Base-by-base conservation (phyloP, 805 yeast species). In the Candida succiphila region DNA sequence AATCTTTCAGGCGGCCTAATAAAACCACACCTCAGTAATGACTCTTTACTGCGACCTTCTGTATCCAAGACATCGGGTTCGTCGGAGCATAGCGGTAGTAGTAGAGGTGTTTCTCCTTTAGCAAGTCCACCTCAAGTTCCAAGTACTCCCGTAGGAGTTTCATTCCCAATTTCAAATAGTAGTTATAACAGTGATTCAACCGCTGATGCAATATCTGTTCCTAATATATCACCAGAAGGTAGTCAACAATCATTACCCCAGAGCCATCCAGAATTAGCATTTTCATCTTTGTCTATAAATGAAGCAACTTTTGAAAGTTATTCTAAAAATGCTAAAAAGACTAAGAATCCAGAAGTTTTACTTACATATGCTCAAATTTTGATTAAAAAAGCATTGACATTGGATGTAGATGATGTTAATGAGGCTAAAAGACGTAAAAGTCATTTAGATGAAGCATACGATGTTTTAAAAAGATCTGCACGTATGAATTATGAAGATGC, bases 401-500 rank as follows among this genome's bases (percentile, higher is more conserved):
- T 35, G 22, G 30, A 31, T 14, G 34, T 40, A 1, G 38, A 34
- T 22, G 45, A 37, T 5, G 29, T 48, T 25, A 43, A 41, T 25
- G 56, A 59, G 29, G 43, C 40, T 5, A 56, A 58, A 17, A 57
- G 69, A 49, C 71, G 68, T 43, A 60, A 60, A 27, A 72, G 74
- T 26, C 72, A 84, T 35, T 60, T 87, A 26, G 79, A 81, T 45
- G 96, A 92, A 51, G 89, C 96, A 0, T 63, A 71, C 16, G 63
- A 64, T 36, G 79, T 82, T 43, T 65, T 88, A 42, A 78, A 74
- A 44, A 74, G 73, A 44, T 66, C 88, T 29, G 64, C 87, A 15
- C 87, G 82, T 37, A 78, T 80, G 41, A 94, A 95, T 6, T 80
- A 78, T 45, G 68, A 79, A 1, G 95, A 89, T 34, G 94, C 97